phyloP scores from a whole-genome alignment of 495 filamentous ascomycete genomes.

The Platismatia glauca region DNA sequence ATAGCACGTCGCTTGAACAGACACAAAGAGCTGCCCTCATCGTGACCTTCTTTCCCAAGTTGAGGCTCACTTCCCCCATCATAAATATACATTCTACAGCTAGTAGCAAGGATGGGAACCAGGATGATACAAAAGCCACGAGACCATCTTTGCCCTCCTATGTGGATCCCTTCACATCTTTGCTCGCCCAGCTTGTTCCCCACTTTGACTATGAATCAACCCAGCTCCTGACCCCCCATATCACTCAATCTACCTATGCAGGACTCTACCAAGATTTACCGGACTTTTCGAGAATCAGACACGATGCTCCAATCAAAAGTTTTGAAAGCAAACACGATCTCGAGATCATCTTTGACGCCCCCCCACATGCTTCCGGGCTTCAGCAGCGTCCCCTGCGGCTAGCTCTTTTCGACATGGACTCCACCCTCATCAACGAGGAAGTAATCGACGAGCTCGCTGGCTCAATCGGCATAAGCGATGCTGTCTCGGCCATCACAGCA shows the following conservation, averaged over 20 bases:
- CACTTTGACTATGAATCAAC: neutral
- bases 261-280: slow-evolving; percentile 28
- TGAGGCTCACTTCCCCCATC: neutral
- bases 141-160: neutral
- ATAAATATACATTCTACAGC: neutral
- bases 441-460: slow-evolving; percentile 91
- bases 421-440: slow-evolving; percentile 90
- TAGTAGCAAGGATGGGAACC: neutral
- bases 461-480: slow-evolving; percentile 60
- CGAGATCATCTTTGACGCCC: slow-evolving; percentile 73
- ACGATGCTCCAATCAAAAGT: slow-evolving; percentile 55
- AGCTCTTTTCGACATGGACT: slow-evolving; percentile 96
- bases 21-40: slow-evolving; percentile 1
- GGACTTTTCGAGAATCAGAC: slow-evolving; percentile 49
- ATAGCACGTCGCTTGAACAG: neutral
- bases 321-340: slow-evolving; percentile 64
- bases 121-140: neutral
- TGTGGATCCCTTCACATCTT: neutral
- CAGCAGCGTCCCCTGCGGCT: slow-evolving; percentile 40
- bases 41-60: slow-evolving; percentile 17
- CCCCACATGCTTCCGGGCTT: slow-evolving; percentile 61
- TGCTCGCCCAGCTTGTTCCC: slow-evolving; percentile 6
- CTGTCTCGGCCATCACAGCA: slow-evolving; percentile 73
- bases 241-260: slow-evolving; percentile 13
- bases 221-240: slow-evolving; percentile 5